Base-by-base conservation (phyloP, 2,329 filamentous ascomycete species). In the Ceratocystis diversiconidia region DNA sequence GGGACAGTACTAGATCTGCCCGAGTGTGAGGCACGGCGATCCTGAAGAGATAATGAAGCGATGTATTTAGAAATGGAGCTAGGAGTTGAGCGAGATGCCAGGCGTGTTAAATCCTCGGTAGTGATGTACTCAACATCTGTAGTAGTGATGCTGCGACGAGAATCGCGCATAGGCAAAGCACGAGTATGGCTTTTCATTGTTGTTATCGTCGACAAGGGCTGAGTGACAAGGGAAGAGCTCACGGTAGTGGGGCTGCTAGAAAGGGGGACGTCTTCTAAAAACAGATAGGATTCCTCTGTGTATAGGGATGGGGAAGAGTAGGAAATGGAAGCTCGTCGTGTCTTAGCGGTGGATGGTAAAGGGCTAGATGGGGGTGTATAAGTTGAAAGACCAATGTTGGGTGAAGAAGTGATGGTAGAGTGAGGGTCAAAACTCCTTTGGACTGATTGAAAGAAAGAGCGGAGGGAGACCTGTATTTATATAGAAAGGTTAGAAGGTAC, bases 1-100 rank as follows among this genome's bases (percentile, higher is more conserved):
- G 75, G 76, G 46, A 74, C 71, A 64, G 69, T 22, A 19, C 61
- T 64, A n/a, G 61, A n/a, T 32, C 59, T 62, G 15, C 62, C 48
- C n/a, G 61, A 50, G 12, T 60, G 63, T 12, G 65, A 61, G 22
- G 60, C 61, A n/a, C 65, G 67, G 32, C 46, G 43, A 36, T 64
- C 62, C 30, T 59, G 50, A 50, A 43, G 22, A 25, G 48, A 55
- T 15, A 32, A 36, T 28, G 28, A 44, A 15, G 48, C 61, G n/a
- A 30, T 25, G 57, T 43, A 41, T 17, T 61, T 22, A 60, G 52
- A 41, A 15, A 36, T 25, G 10, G 55, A 19, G 30, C 17, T 8
- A 30, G 52, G 15, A 8, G 48, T 55, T 12, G 64, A 62, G 5
- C 32, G 10, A 8, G 12, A 36, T 2, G 55, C 46, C 1, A 66